These are phyloP conservation scores for Phialophora macrospora DNA, from an alignment of 2,329 filamentous ascomycete species.

Conservation along the genomic window DNA sequence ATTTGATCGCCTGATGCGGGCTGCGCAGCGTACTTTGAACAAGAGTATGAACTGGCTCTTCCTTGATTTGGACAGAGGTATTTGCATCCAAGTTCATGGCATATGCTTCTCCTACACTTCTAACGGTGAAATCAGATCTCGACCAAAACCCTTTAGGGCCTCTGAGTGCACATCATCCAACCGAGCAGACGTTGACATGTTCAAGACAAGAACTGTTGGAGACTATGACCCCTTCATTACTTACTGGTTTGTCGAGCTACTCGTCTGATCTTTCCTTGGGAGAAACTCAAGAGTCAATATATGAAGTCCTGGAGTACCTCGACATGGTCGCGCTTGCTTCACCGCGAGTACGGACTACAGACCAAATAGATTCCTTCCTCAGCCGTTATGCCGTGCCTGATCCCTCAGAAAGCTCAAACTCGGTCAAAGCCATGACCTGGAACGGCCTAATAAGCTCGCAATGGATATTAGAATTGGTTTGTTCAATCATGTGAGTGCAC, in stretches of 20 bases:
- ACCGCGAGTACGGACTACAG: slow-evolving; percentile 43
- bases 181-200: slow-evolving; percentile 43
- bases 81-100: background rate
- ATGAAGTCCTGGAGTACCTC: slow-evolving; percentile 67
- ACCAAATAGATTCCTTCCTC: slow-evolving; percentile 31
- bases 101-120: background rate
- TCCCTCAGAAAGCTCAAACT: slow-evolving; percentile 37
- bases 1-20: slow-evolving; percentile 77
- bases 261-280: slow-evolving; percentile 37
- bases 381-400: slow-evolving; percentile 43
- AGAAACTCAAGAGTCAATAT: slow-evolving; percentile 65
- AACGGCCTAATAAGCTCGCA: slow-evolving; percentile 47
- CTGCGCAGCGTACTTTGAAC: slow-evolving; percentile 76
- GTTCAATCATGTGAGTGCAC: slow-evolving; percentile 31
- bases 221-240: slow-evolving; percentile 35
- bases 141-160: slow-evolving; percentile 6
- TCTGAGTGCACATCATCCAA: slow-evolving; percentile 43
- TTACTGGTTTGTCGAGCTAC: background rate
- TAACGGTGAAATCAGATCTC: background rate
- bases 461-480: slow-evolving; percentile 48
- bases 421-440: slow-evolving; percentile 50
- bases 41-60: slow-evolving; percentile 45
- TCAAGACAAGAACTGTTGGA: slow-evolving; percentile 38
- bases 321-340: slow-evolving; percentile 58
- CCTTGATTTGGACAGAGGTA: slow-evolving; percentile 22